Percentiles rank a stretch among this genome's conserved stretches.
These are phyloP conservation scores for Capillidium rhysosporum DNA, from an alignment of 371 early-diverging fungal genomes.

Conservation along the genomic window DNA sequence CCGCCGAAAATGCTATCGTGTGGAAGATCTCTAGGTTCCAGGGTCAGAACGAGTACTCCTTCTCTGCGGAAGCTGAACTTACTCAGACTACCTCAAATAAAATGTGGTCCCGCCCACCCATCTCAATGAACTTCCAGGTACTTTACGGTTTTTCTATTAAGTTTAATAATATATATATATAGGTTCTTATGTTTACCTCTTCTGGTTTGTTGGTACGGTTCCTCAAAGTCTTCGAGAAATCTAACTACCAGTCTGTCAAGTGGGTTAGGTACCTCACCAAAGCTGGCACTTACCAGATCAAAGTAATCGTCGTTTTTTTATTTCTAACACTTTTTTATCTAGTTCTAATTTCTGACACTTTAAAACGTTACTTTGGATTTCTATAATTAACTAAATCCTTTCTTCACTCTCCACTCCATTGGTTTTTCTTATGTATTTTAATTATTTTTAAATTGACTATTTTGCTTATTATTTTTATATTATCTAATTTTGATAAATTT, in stretches of 20 bases:
- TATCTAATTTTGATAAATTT: too few species aligned
- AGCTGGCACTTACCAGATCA: slow-evolving; percentile 71
- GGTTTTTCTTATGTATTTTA: too few species aligned
- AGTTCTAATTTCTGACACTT: too few species aligned
- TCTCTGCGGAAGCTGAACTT: slow-evolving; percentile 51
- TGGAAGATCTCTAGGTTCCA: slow-evolving; percentile 84
- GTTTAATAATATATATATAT: not conserved
- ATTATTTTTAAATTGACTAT: too few species aligned
- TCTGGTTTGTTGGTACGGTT: slow-evolving; percentile 73
- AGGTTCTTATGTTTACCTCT: slow-evolving; percentile 15
- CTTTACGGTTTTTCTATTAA: not conserved
- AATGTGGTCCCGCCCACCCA: slow-evolving; percentile 77
- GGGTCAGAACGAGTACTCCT: slow-evolving; percentile 52
- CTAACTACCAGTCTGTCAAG: slow-evolving; percentile 70
- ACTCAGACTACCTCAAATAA: slow-evolving; percentile 53
- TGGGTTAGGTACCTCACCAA: slow-evolving; percentile 91
- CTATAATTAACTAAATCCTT: too few species aligned
- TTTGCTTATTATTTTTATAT: too few species aligned
- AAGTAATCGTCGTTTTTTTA: slow-evolving; percentile 21
- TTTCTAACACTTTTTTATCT: too few species aligned
- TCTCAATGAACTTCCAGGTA: slow-evolving; percentile 75
- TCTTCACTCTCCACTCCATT: too few species aligned
- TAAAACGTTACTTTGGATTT: too few species aligned
- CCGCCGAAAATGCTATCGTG: slow-evolving; percentile 59
- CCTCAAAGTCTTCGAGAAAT: slow-evolving; percentile 80